Evolutionary conservation across 2,329 filamentous ascomycete genomes (phyloP).

Genomic region (Hawksworthiomyces lignivorus): DNA sequence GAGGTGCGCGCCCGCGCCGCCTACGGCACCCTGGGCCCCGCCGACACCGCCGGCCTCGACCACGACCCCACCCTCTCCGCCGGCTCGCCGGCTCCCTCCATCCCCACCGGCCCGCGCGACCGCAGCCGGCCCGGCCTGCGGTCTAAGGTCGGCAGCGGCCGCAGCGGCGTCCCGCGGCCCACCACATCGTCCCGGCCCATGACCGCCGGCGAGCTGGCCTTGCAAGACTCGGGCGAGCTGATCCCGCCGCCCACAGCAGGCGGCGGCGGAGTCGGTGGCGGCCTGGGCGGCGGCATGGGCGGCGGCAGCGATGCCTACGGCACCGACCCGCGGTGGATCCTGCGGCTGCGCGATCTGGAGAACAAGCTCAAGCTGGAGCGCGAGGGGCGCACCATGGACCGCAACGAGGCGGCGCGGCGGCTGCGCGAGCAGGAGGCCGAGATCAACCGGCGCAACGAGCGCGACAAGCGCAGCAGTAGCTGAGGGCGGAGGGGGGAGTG

Average conservation of each 20-base stretch:
- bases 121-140: conserved; percentile 20
- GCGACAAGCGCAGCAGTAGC: conserved; percentile 6
- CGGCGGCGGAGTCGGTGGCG: conserved; percentile 21
- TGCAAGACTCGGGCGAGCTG: conserved; percentile 14
- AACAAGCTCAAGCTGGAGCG: conserved; percentile 81
- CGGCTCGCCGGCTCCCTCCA: conserved; percentile 45
- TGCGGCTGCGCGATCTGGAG: conserved; percentile 81
- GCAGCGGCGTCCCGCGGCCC: conserved; percentile 12
- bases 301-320: conserved; percentile 15
- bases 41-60: conserved; percentile 19
- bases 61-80: conserved; percentile 23
- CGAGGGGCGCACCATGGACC: conserved; percentile 76
- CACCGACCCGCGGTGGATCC: conserved; percentile 69
- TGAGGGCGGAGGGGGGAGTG: no score
- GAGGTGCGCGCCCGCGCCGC: conserved; percentile 48
- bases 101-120: conserved; percentile 47
- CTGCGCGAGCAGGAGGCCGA: conserved; percentile 50
- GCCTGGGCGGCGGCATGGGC: neutral
- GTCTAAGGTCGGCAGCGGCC: conserved; percentile 13
- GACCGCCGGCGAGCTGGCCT: conserved; percentile 19
- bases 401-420: conserved; percentile 72
- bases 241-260: conserved; percentile 21
- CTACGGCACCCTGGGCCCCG: conserved; percentile 31
- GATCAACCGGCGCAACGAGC: conserved; percentile 12
- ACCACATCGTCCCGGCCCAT: conserved; percentile 14